phyloP scores from a whole-genome alignment of 129 eudicot species.

The Kitagawia praeruptora region DNA sequence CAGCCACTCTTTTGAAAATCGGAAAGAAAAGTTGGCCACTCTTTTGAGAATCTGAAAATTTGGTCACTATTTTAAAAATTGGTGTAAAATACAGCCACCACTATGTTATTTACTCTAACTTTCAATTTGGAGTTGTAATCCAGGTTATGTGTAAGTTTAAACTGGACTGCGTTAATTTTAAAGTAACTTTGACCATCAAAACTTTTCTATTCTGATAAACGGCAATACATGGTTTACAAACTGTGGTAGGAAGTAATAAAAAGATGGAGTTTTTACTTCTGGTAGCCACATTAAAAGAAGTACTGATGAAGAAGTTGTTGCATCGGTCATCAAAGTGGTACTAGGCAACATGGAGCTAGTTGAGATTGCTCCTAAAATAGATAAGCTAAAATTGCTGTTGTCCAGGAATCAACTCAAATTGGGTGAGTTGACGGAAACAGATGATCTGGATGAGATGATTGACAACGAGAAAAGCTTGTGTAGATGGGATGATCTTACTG shows the following conservation, averaged over 20 bases:
- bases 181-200: neutral
- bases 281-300: conserved; percentile 9
- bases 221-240: neutral
- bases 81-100: too few species aligned
- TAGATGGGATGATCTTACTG: conserved; percentile 63
- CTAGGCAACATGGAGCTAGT: conserved; percentile 83
- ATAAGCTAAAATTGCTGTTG: conserved; percentile 66
- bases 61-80: too few species aligned
- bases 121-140: neutral
- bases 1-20: too few species aligned
- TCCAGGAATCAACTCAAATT: conserved; percentile 53
- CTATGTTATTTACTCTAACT: too few species aligned
- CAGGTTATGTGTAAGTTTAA: neutral
- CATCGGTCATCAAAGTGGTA: conserved; percentile 66
- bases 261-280: neutral
- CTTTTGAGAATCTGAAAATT: too few species aligned
- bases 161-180: neutral
- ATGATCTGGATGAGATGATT: conserved; percentile 17
- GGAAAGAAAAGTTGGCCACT: too few species aligned
- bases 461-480: conserved; percentile 26
- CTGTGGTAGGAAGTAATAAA: neutral
- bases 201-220: neutral
- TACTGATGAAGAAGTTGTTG: conserved; percentile 19
- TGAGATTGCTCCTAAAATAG: conserved; percentile 82
- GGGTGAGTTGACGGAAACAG: conserved; percentile 42